These are phyloP conservation scores for Pugionium dolabratum DNA, from an alignment of 345 rosid species.

Conservation along the genomic window DNA sequence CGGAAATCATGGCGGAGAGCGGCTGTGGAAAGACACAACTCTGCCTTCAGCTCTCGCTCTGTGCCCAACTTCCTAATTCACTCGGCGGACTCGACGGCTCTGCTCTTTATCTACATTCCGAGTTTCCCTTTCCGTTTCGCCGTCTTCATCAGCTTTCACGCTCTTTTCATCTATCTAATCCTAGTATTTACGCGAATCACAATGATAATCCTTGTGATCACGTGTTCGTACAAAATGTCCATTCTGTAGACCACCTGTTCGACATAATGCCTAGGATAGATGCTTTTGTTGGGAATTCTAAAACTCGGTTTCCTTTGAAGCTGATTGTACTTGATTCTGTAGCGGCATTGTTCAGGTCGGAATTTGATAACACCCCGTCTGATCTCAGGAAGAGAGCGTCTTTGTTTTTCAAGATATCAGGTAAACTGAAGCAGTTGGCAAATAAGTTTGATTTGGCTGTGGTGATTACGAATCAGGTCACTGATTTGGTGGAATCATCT, in stretches of 20 bases:
- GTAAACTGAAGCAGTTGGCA: slow-evolving; percentile 67
- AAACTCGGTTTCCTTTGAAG: slow-evolving; percentile 55
- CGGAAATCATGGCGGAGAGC: slow-evolving; percentile 83
- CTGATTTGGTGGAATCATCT: slow-evolving; percentile 59
- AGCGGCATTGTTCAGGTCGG: slow-evolving; percentile 85
- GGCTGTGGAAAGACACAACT: slow-evolving; percentile 88
- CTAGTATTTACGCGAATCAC: slow-evolving; percentile 30
- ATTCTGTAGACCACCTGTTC: slow-evolving; percentile 70
- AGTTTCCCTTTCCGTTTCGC: slow-evolving; percentile 73
- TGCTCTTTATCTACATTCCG: slow-evolving; percentile 73
- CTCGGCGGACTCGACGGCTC: slow-evolving; percentile 75
- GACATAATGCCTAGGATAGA: slow-evolving; percentile 67
- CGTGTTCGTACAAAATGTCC: slow-evolving; percentile 59
- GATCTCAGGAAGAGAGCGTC: slow-evolving; percentile 71
- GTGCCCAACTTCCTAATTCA: slow-evolving; percentile 72
- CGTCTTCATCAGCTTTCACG: slow-evolving; percentile 68
- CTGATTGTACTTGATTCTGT: slow-evolving; percentile 81
- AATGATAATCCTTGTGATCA: slow-evolving; percentile 56
- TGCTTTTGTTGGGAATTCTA: slow-evolving; percentile 45
- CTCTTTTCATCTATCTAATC: slow-evolving; percentile 44
- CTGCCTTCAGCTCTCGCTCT: slow-evolving; percentile 81
- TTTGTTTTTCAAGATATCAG: slow-evolving; percentile 75
- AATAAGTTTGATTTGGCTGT: slow-evolving; percentile 62
- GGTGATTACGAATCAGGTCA: slow-evolving; percentile 85
- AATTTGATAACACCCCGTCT: slow-evolving; percentile 67